These are phyloP conservation scores for Syzygium syzygioides DNA, from an alignment of 441 rosid genomes.

Conservation along the genomic window DNA sequence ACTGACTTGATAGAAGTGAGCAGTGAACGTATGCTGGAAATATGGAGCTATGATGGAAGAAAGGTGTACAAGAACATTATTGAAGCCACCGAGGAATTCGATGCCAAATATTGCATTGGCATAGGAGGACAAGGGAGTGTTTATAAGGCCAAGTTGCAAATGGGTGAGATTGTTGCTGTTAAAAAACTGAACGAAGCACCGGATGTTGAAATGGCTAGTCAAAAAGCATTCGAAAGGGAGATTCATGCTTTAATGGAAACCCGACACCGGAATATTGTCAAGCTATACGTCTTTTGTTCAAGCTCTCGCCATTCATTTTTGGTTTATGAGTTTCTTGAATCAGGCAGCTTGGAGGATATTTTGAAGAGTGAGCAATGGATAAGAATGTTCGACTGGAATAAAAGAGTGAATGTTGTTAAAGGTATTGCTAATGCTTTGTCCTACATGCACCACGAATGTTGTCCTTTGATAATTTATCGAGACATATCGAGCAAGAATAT, in stretches of 20 bases:
- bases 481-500: conserved; percentile 23
- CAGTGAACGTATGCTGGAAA: background rate
- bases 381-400: conserved; percentile 17
- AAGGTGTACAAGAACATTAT: too few relatives aligned
- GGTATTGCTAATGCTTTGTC: conserved; percentile 25
- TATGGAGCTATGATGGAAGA: background rate
- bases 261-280: conserved; percentile 32
- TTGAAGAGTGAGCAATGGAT: conserved; percentile 5
- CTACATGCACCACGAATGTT: conserved; percentile 33
- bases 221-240: conserved; percentile 5
- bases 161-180: conserved; percentile 12
- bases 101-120: background rate
- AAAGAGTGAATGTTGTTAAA: conserved; percentile 16
- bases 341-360: conserved; percentile 12
- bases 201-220: background rate
- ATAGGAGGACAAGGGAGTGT: background rate
- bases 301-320: conserved; percentile 15
- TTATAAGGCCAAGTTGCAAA: background rate
- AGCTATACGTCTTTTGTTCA: conserved; percentile 28
- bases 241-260: conserved; percentile 12
- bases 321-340: conserved; percentile 21
- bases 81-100: too few relatives aligned
- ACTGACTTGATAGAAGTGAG: background rate
- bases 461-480: conserved; percentile 20
- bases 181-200: conserved; percentile 14